These are phyloP conservation scores for Exserohilum turcica DNA, from an alignment of 2,329 filamentous ascomycete genomes.

Conservation along the genomic window DNA sequence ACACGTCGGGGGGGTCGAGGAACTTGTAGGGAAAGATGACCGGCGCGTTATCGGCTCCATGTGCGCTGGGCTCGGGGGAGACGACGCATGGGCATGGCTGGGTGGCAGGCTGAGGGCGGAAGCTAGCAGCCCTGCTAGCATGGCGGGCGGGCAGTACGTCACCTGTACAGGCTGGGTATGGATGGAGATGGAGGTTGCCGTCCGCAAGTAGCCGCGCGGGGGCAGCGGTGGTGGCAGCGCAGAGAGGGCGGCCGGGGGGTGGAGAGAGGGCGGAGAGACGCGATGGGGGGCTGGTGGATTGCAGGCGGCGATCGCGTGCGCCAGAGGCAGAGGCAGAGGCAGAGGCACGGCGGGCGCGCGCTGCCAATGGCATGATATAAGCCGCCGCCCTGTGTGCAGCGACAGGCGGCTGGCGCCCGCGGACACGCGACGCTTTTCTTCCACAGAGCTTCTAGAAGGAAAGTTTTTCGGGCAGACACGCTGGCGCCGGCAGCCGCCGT, in stretches of 20 bases:
- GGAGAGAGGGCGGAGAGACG: not conserved
- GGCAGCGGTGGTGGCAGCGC: too few relatives aligned
- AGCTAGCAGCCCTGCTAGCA: not conserved
- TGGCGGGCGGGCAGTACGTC: slow-evolving; percentile 1
- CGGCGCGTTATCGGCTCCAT: not conserved
- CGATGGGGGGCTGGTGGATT: too few relatives aligned
- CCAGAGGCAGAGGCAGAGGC: too few relatives aligned
- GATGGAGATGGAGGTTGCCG: not conserved
- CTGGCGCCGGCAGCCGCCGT: slow-evolving; percentile 1
- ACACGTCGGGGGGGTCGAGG: not conserved
- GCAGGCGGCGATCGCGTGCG: too few relatives aligned
- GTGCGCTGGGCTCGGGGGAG: not conserved
- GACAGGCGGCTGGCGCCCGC: not conserved
- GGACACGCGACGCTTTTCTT: slow-evolving; percentile 6
- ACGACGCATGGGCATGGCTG: not conserved
- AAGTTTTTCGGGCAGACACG: slow-evolving; percentile 4
- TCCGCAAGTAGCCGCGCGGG: slow-evolving; percentile 2
- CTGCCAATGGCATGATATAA: slow-evolving; percentile 5
- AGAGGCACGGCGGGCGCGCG: too few relatives aligned
- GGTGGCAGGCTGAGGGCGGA: not conserved
- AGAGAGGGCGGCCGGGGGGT: too few relatives aligned
- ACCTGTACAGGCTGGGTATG: not conserved
- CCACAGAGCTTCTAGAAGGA: slow-evolving; percentile 13
- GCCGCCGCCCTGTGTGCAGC: not conserved
- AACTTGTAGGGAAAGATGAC: not conserved